Conservation (phyloP, 1,139 yeast species). For the Candida pseudoviswanathii region DNA sequence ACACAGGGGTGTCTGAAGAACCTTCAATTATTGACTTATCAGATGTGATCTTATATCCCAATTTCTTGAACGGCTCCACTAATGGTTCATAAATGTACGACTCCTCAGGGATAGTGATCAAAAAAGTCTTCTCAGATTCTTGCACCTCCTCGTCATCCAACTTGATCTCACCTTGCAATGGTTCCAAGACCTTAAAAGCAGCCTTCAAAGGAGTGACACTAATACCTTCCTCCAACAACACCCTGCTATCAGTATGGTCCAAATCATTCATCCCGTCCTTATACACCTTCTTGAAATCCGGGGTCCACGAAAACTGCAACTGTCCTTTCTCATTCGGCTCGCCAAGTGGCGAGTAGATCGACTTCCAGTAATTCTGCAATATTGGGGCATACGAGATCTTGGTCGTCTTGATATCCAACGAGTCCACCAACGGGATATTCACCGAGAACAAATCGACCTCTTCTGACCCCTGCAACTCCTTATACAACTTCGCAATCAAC, state of each 20-base stretch:
- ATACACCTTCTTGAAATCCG: slow-evolving; percentile 74
- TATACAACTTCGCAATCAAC: slow-evolving; percentile 58
- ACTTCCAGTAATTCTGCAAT: slow-evolving; percentile 75
- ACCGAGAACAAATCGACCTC: slow-evolving; percentile 75
- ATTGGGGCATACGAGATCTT: slow-evolving; percentile 75
- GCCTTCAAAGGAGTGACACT: slow-evolving; percentile 89
- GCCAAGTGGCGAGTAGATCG: slow-evolving; percentile 44
- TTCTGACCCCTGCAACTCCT: slow-evolving; percentile 51
- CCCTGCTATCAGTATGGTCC: slow-evolving; percentile 59
- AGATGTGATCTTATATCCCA: slow-evolving; percentile 30
- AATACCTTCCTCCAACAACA: slow-evolving; percentile 49
- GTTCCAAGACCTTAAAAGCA: slow-evolving; percentile 57
- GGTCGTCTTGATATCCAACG: slow-evolving; percentile 52
- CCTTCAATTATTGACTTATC: slow-evolving; percentile 22
- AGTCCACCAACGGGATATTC: slow-evolving; percentile 72
- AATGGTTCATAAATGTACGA: slow-evolving; percentile 66
- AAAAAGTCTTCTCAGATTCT: slow-evolving; percentile 16
- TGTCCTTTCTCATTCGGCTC: slow-evolving; percentile 26
- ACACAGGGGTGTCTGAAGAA: slow-evolving; percentile 32
- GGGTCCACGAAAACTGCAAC: slow-evolving; percentile 70
- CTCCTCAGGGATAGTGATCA: slow-evolving; percentile 36
- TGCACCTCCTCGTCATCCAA: slow-evolving; percentile 26
- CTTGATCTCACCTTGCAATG: slow-evolving; percentile 58
- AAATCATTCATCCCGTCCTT: slow-evolving; percentile 55
- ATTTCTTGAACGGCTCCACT: slow-evolving; percentile 39